These are phyloP conservation scores for Phytomonas serpens DNA, from an alignment of 208 protist genomes.

Conservation along the genomic window DNA sequence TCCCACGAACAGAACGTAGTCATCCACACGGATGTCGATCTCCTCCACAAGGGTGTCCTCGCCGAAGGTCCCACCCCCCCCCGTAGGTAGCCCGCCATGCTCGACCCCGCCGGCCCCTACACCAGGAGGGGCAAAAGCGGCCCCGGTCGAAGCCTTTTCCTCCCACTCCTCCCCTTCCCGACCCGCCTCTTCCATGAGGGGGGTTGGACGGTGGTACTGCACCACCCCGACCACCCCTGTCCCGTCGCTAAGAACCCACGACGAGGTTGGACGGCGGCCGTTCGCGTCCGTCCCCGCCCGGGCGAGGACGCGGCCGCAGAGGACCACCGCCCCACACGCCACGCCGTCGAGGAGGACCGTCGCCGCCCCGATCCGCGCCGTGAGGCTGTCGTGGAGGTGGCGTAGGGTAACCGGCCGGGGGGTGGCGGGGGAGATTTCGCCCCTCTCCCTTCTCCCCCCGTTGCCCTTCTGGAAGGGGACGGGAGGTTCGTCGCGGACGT, in stretches of 20 bases:
- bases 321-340: neutral
- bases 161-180: neutral
- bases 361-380: no score
- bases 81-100: neutral
- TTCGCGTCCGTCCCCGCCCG: neutral
- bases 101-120: neutral
- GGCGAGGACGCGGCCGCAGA: neutral
- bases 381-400: neutral
- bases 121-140: neutral
- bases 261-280: neutral
- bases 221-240: neutral
- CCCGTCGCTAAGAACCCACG: neutral
- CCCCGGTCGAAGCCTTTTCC: neutral
- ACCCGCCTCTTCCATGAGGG: neutral
- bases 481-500: no score
- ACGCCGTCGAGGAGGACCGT: no score
- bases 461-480: no score
- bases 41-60: neutral
- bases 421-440: no score
- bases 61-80: neutral
- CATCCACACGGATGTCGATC: constrained; percentile 20
- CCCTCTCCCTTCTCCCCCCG: no score
- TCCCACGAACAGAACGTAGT: constrained; percentile 50
- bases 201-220: neutral
- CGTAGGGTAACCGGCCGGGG: neutral